Conservation (phyloP, 2,329 filamentous ascomycete genomes). For the Knufia petricola region DNA sequence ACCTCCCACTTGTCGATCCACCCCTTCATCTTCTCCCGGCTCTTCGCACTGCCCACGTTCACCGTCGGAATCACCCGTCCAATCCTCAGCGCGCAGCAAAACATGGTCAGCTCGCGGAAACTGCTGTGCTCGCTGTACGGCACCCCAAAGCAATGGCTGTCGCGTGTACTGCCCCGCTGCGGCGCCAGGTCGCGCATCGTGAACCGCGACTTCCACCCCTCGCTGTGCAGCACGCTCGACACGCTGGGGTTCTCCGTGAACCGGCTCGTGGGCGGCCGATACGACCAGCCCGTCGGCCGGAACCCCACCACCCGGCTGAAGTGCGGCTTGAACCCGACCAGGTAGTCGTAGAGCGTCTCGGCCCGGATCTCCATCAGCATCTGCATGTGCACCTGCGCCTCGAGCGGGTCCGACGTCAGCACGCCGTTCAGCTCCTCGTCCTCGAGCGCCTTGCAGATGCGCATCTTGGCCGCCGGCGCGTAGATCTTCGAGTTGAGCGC, state of each 20-base stretch:
- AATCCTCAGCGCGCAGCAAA: slow-evolving; percentile 76
- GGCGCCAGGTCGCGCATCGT: slow-evolving; percentile 61
- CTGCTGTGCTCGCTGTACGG: slow-evolving; percentile 95
- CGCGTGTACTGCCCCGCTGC: slow-evolving; percentile 71
- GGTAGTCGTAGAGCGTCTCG: slow-evolving; percentile 82
- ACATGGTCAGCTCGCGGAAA: slow-evolving; percentile 89
- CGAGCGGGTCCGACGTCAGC: slow-evolving; percentile 68
- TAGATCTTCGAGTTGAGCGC: slow-evolving; percentile 84
- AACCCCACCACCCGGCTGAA: slow-evolving; percentile 86
- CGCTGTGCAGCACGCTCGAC: slow-evolving; percentile 53
- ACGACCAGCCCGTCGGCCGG: slow-evolving; percentile 89
- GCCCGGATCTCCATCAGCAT: slow-evolving; percentile 87
- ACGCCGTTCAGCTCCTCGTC: slow-evolving; percentile 69
- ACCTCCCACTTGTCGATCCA: slow-evolving; percentile 57
- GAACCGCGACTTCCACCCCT: slow-evolving; percentile 69
- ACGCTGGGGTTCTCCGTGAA: slow-evolving; percentile 55
- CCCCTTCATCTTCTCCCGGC: slow-evolving; percentile 55
- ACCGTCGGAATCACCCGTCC: slow-evolving; percentile 90
- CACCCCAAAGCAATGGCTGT: slow-evolving; percentile 83
- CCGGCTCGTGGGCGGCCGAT: slow-evolving; percentile 59
- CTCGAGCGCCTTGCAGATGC: slow-evolving; percentile 73
- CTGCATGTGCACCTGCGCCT: slow-evolving; percentile 96
- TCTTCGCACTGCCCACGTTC: slow-evolving; percentile 61
- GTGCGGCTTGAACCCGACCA: slow-evolving; percentile 66
- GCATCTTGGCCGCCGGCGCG: slow-evolving; percentile 70